Percentiles rank a stretch among this genome's conserved stretches.
These are phyloP conservation scores for Prunus dulcis DNA, from an alignment of 306 rosid genomes.

Conservation along the genomic window DNA sequence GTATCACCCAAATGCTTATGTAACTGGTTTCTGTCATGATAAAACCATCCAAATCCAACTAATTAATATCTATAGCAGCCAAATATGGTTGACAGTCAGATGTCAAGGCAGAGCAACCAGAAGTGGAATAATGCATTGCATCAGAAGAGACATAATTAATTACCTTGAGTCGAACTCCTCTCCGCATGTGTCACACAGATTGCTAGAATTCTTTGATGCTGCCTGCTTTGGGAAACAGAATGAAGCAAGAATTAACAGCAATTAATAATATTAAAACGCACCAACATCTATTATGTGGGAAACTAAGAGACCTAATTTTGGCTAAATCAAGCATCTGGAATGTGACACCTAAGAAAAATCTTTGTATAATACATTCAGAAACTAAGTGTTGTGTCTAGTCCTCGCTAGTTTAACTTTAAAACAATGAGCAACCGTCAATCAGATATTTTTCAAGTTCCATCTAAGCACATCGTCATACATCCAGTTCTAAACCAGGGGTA, in stretches of 20 bases:
- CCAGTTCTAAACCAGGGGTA: background rate
- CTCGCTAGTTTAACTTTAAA: background rate
- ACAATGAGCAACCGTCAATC: background rate
- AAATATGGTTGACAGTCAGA: background rate
- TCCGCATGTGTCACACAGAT: constrained; percentile 66
- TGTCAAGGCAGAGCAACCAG: background rate
- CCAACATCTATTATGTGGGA: background rate
- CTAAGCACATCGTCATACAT: background rate
- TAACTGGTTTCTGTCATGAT: constrained; percentile 62
- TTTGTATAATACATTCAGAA: background rate
- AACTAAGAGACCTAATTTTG: background rate
- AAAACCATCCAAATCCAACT: constrained; percentile 18
- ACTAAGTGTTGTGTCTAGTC: background rate
- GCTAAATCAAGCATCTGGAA: background rate
- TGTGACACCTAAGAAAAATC: background rate
- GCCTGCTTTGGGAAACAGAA: constrained; percentile 39
- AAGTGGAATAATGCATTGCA: background rate
- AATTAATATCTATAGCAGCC: background rate
- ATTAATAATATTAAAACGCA: background rate
- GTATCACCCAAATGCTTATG: constrained; percentile 77
- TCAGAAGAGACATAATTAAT: background rate
- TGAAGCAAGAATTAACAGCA: constrained; percentile 7
- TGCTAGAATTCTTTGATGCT: constrained; percentile 47
- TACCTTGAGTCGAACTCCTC: constrained; percentile 93
- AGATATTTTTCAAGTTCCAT: background rate